These are phyloP conservation scores for Sporothrix curviconia DNA, from an alignment of 2,329 filamentous ascomycete species.

Conservation along the genomic window DNA sequence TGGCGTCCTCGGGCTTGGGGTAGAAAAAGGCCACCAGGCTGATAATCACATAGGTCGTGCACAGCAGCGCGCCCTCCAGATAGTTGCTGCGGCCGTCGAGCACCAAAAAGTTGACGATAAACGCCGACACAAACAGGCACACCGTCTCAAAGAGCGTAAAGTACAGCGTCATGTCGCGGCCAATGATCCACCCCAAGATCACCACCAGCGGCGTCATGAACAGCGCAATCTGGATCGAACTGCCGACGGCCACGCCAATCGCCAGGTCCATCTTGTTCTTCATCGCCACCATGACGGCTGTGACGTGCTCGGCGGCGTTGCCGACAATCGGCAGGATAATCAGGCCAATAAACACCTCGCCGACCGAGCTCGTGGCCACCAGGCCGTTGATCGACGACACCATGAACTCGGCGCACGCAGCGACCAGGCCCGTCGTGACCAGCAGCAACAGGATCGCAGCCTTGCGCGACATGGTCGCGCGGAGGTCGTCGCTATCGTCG, in stretches of 20 bases:
- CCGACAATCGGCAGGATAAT: conserved; percentile 68
- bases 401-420: conserved; percentile 63
- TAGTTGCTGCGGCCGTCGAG: conserved; percentile 83
- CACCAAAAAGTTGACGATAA: conserved; percentile 84
- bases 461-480: conserved; percentile 41
- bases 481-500: conserved; percentile 24
- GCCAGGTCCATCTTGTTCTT: conserved; percentile 74
- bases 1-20: conserved; percentile 30
- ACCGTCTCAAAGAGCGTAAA: conserved; percentile 88
- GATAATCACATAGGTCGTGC: conserved; percentile 63
- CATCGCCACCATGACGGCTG: conserved; percentile 61
- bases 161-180: conserved; percentile 68
- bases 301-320: conserved; percentile 68
- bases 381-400: conserved; percentile 61
- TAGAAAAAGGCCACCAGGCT: conserved; percentile 62
- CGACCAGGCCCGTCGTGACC: conserved; percentile 58
- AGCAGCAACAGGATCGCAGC: conserved; percentile 57
- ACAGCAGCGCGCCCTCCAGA: conserved; percentile 67
- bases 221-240: conserved; percentile 65
- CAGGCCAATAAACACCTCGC: conserved; percentile 63
- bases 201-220: conserved; percentile 66
- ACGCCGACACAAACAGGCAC: conserved; percentile 73
- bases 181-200: conserved; percentile 63
- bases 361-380: conserved; percentile 47
- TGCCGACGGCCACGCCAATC: conserved; percentile 65